phyloP scores from a whole-genome alignment of 75 land plant species.

The Chamaecyparis obtusa region DNA sequence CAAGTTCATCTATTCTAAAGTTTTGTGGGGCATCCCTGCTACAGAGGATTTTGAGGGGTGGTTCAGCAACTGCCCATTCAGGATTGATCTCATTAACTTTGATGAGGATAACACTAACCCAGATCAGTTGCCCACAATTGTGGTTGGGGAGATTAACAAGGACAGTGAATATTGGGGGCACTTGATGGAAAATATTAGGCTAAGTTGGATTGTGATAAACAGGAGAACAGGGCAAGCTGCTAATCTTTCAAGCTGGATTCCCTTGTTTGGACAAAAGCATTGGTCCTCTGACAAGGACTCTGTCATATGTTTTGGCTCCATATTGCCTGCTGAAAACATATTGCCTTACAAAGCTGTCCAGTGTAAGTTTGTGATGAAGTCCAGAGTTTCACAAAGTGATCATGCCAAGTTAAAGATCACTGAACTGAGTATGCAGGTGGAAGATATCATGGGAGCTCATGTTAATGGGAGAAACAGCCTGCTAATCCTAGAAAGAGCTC shows the following conservation, averaged over 20 bases:
- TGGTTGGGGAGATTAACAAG: slow-evolving; percentile 21
- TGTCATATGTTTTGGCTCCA: slow-evolving; percentile 26
- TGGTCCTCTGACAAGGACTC: slow-evolving; percentile 37
- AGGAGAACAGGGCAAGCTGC: slow-evolving; percentile 25
- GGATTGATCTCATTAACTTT: slow-evolving; percentile 21
- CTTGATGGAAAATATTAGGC: slow-evolving; percentile 20
- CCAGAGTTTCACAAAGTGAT: neutral
- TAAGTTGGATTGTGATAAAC: slow-evolving; percentile 44
- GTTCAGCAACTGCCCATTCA: slow-evolving; percentile 42
- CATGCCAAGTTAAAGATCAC: slow-evolving; percentile 9
- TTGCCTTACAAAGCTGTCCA: neutral
- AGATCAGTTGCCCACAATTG: neutral
- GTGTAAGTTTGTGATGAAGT: slow-evolving; percentile 30
- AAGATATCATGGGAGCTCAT: slow-evolving; percentile 25
- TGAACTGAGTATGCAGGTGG: slow-evolving; percentile 39
- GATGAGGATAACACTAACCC: slow-evolving; percentile 15
- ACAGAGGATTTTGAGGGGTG: slow-evolving; percentile 19
- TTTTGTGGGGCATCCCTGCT: slow-evolving; percentile 27
- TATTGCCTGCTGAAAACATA: slow-evolving; percentile 15
- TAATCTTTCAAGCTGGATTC: slow-evolving; percentile 39
- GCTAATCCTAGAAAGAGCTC: slow-evolving; percentile 5
- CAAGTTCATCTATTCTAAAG: slow-evolving; percentile 16
- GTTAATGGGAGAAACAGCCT: slow-evolving; percentile 32
- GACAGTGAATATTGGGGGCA: slow-evolving; percentile 27
- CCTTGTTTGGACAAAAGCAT: slow-evolving; percentile 25